Evolutionary conservation across 2,329 filamentous ascomycete genomes (phyloP).

Genomic region (Fusarium mexicanum): DNA sequence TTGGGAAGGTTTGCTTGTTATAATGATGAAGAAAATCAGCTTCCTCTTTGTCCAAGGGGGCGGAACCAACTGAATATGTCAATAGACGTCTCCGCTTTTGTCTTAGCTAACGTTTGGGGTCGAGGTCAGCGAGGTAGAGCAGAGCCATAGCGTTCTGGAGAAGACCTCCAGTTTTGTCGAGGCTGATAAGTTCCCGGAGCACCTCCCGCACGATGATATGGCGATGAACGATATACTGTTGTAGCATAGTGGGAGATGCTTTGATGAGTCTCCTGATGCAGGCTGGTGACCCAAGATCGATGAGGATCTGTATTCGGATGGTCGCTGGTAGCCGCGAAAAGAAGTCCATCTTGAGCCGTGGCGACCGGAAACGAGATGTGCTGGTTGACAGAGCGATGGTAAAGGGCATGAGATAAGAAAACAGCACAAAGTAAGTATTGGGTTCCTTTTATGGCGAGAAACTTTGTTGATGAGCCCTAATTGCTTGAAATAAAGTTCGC

Average conservation of each 20-base stretch:
- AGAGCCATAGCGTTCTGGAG: background rate
- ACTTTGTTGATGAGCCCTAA: background rate
- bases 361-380: rapidly evolving
- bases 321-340: background rate
- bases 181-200: background rate
- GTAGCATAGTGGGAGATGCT: slow-evolving; percentile 2
- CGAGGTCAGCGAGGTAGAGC: background rate
- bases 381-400: too few relatives aligned
- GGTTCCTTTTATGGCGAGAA: too few relatives aligned
- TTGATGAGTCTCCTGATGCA: background rate
- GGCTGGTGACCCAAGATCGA: background rate
- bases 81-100: rapidly evolving
- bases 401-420: background rate
- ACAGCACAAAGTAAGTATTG: too few relatives aligned
- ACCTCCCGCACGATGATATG: background rate
- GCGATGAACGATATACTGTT: background rate
- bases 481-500: background rate
- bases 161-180: background rate
- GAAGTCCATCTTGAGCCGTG: background rate
- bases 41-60: background rate
- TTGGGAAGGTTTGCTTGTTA: too few relatives aligned
- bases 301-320: background rate
- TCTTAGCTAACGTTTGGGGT: too few relatives aligned
- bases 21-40: rapidly evolving
- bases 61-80: background rate